Conservation (phyloP, 371 early-diverging fungal species). For the Mucor piriformis region DNA sequence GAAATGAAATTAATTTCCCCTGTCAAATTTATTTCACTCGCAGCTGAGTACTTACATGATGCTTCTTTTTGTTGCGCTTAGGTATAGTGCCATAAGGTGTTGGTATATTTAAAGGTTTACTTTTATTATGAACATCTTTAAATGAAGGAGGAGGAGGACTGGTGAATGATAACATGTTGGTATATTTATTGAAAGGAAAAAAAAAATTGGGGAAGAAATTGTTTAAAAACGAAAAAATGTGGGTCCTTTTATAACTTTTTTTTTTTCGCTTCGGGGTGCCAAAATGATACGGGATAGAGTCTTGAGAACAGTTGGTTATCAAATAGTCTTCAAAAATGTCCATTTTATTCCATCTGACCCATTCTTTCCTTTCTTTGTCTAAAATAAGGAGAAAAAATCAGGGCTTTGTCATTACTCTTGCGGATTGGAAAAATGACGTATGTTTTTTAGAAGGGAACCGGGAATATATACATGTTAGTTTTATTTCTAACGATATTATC, state of each 20-base stretch:
- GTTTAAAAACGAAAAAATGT: not conserved
- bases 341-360: conserved; percentile 13
- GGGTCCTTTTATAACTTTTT: not conserved
- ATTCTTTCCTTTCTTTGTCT: conserved; percentile 15
- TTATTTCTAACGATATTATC: not conserved
- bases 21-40: conserved; percentile 18
- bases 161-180: not conserved
- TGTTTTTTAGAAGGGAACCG: not conserved
- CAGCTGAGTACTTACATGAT: not conserved
- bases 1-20: conserved; percentile 1
- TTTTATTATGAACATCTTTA: not conserved
- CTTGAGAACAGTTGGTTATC: conserved; percentile 7
- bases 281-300: not conserved
- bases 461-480: not conserved
- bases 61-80: conserved; percentile 21
- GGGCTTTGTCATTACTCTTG: not conserved
- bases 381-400: not conserved
- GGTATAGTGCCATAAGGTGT: conserved; percentile 36
- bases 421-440: conserved; percentile 10
- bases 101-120: conserved; percentile 9
- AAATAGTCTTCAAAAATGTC: conserved; percentile 15
- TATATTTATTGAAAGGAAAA: not conserved
- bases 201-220: not conserved
- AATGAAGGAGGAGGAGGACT: not conserved
- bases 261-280: not conserved